Evolutionary conservation across 2,329 filamentous ascomycete species (phyloP), one percentile per base, ranked within the genome.

Genomic region (Geosmithia putterillii): DNA sequence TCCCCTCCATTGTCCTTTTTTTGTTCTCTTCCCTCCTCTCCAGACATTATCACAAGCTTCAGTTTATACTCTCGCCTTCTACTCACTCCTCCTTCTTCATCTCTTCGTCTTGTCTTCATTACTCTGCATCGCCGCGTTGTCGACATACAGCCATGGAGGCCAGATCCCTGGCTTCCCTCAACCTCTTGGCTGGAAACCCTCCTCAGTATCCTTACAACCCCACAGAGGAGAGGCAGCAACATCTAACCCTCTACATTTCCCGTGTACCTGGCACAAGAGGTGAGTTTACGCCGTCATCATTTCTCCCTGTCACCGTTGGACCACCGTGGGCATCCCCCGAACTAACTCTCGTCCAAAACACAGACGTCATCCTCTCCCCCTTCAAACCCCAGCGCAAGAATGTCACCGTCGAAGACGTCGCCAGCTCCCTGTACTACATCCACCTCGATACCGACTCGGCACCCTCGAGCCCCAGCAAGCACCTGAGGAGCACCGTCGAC

Each of bases 361-460:
- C 19, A 92, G 90, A 95, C 71, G 75, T 95, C 45, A 94, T 95
- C 52, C 77, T 98, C 39, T 94, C 90, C 1, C 86, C 92, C 1
- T 74, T 92, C 48, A 95, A 94, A 58, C 92, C 92, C 2, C 81
- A 85, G 42, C 73, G 83, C 37, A 95, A 92, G 59, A 90, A 87
- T 47, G 86, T 98, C 49, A 94, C 87, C 0, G 81, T 77, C 38
- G 82, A 89, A 57, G 90, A 95, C 57, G 81, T 98, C 41, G 78
- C 83, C 44, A 86, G 80, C 53, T 94, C 83, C 14, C 72, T 98
- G 5, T 98, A 96, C 64, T 96, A 92, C 58, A 69, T 95, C 43
- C 90, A 96, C 62, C 74, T 94, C 35, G 44, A 46, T 21, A 43
- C 28, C n/a, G 21, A 21, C 19, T 17, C n/a, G 15, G 34, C n/a